phyloP scores from a whole-genome alignment of 2,329 filamentous ascomycete genomes.

The Orbilia javanica region DNA sequence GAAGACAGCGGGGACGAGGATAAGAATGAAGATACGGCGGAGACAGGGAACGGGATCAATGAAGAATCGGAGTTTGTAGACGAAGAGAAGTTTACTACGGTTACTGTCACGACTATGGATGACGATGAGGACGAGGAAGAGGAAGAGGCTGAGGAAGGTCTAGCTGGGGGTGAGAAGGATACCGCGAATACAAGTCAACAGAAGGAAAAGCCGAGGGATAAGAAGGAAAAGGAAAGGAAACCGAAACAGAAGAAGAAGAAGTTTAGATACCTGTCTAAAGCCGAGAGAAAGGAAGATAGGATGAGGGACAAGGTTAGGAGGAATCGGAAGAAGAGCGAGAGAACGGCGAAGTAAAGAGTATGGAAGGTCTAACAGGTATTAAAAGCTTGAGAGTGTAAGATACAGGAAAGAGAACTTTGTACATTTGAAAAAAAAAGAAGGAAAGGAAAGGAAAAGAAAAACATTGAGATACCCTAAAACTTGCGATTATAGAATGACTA shows the following conservation, averaged over 20 bases:
- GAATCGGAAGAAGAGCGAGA: conserved; percentile 69
- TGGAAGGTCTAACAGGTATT: neutral
- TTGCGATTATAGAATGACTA: neutral
- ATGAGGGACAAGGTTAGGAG: conserved; percentile 77
- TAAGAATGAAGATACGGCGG: conserved; percentile 63
- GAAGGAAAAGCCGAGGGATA: conserved; percentile 63
- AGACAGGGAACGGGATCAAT: conserved; percentile 72
- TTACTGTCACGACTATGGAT: conserved; percentile 90
- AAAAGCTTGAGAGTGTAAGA: conserved; percentile 1
- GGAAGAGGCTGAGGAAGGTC: conserved; percentile 63
- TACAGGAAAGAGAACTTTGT: conserved; percentile 11
- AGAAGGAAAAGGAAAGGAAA: conserved; percentile 66
- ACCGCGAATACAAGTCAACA: conserved; percentile 59
- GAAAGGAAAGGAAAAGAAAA: too few relatives aligned
- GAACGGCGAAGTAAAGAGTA: conserved; percentile 12
- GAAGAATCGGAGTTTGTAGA: conserved; percentile 95
- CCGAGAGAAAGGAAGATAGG: conserved; percentile 76
- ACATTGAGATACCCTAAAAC: conserved; percentile 1
- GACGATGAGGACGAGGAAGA: conserved; percentile 68
- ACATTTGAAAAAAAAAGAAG: conserved; percentile 7
- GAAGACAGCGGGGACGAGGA: conserved; percentile 64
- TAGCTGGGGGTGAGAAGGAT: conserved; percentile 62
- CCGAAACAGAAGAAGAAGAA: conserved; percentile 87
- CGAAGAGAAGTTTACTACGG: conserved; percentile 94
- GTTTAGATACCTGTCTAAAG: conserved; percentile 91